A percentile compares a stretch with the other conserved stretches of the same genome.
Evolutionary conservation across 2,329 filamentous ascomycete genomes (phyloP).

Genomic region (Ceratocystiopsis sp.): DNA sequence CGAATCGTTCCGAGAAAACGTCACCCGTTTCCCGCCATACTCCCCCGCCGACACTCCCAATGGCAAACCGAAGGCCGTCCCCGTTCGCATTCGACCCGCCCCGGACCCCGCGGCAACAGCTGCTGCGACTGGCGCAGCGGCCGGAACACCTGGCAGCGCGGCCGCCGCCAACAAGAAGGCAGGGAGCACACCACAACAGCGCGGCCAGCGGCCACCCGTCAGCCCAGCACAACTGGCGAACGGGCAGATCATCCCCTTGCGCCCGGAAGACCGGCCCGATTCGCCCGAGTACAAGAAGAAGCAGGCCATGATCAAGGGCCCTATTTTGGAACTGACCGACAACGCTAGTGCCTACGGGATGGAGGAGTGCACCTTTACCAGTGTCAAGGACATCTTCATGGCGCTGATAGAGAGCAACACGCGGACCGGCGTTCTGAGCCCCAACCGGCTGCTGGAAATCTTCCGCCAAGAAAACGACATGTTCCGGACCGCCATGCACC

Average conservation of each 20-base stretch:
- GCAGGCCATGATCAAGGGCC: constrained; percentile 73
- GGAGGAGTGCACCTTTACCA: constrained; percentile 88
- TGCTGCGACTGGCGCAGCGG: constrained; percentile 14
- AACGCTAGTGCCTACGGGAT: constrained; percentile 72
- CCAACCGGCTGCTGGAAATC: constrained; percentile 83
- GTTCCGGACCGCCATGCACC: constrained; percentile 94
- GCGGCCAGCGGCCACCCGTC: constrained; percentile 37
- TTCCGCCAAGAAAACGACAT: constrained; percentile 90
- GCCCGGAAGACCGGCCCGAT: constrained; percentile 85
- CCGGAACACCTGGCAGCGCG: constrained; percentile 14
- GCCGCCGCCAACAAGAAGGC: constrained; percentile 26
- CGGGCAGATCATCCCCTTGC: constrained; percentile 31
- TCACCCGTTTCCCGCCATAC: constrained; percentile 73
- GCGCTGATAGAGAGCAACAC: constrained; percentile 67
- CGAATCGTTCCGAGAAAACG: constrained; percentile 78
- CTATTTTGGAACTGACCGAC: constrained; percentile 71
- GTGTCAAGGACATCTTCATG: constrained; percentile 90
- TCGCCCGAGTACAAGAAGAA: constrained; percentile 98
- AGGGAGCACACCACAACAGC: constrained; percentile 31
- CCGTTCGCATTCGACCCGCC: constrained; percentile 35
- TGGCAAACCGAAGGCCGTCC: constrained; percentile 34
- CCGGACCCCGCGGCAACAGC: constrained; percentile 16
- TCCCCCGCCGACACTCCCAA: constrained; percentile 55
- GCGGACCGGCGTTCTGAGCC: constrained; percentile 78
- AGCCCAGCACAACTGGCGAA: constrained; percentile 33